Conservation (phyloP, 352 stramenopile species). For the Pythium plurisporium region DNA sequence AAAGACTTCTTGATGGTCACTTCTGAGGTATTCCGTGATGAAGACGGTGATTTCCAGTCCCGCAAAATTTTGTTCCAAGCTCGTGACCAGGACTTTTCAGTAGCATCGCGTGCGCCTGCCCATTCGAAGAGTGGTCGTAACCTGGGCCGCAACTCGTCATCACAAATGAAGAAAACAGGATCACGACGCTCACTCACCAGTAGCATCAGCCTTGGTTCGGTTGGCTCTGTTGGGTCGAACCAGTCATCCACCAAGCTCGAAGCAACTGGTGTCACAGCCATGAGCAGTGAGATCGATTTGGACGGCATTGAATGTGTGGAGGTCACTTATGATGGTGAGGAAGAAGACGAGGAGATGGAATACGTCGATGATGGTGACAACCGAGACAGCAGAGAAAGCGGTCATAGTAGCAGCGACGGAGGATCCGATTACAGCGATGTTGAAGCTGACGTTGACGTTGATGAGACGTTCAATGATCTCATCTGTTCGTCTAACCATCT, state of each 20-base stretch:
- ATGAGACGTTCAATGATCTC: slow-evolving; percentile 83
- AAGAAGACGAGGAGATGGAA: slow-evolving; percentile 36
- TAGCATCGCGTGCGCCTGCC: slow-evolving; percentile 70
- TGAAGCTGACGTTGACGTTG: slow-evolving; percentile 80
- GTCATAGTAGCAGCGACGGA: slow-evolving; percentile 32
- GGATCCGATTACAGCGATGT: slow-evolving; percentile 82
- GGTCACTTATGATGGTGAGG: slow-evolving; percentile 50
- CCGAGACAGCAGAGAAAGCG: background rate
- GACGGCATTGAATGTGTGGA: slow-evolving; percentile 74
- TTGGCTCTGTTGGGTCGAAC: slow-evolving; percentile 11
- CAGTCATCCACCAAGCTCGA: slow-evolving; percentile 28
- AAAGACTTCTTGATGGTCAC: slow-evolving; percentile 91
- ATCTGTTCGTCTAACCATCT: slow-evolving; percentile 56
- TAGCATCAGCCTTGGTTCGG: slow-evolving; percentile 39
- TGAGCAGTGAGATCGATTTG: slow-evolving; percentile 48
- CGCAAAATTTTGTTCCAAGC: slow-evolving; percentile 89
- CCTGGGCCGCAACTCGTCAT: slow-evolving; percentile 42
- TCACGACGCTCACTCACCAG: slow-evolving; percentile 49
- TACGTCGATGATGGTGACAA: slow-evolving; percentile 28
- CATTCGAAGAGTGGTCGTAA: slow-evolving; percentile 65
- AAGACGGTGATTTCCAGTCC: slow-evolving; percentile 81
- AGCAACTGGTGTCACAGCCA: slow-evolving; percentile 29
- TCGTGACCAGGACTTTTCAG: slow-evolving; percentile 80
- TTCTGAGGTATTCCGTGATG: slow-evolving; percentile 82
- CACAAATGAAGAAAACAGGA: slow-evolving; percentile 36